Conservation (phyloP, 1,139 yeast genomes). For the Pichia sp. region DNA sequence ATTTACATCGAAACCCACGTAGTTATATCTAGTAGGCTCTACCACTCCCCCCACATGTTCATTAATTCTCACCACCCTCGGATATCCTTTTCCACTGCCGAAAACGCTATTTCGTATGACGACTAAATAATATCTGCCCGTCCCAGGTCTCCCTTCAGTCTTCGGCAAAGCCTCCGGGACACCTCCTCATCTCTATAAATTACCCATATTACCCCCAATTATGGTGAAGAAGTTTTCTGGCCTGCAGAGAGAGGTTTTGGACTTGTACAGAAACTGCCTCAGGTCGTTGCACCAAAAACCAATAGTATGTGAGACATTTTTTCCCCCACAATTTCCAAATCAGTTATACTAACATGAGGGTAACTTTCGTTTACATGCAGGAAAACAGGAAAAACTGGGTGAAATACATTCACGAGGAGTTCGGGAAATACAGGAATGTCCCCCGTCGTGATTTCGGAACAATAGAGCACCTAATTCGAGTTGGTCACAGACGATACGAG, state of each 20-base stretch:
- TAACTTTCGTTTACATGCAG: background rate
- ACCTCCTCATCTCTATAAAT: background rate
- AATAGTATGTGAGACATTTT: constrained; percentile 26
- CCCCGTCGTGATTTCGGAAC: constrained; percentile 81
- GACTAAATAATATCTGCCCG: background rate
- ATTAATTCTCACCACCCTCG: background rate
- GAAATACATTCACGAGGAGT: constrained; percentile 43
- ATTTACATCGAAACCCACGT: background rate
- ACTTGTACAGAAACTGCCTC: constrained; percentile 56
- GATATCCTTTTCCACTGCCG: background rate
- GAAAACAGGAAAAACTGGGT: constrained; percentile 40
- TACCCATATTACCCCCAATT: background rate
- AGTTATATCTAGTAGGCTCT: too few species aligned
- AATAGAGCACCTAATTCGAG: constrained; percentile 77
- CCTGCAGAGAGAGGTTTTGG: constrained; percentile 44
- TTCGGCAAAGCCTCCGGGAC: background rate
- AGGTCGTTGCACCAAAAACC: constrained; percentile 58
- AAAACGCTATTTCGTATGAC: background rate
- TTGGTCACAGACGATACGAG: constrained; percentile 69
- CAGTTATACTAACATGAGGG: background rate
- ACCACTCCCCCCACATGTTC: background rate
- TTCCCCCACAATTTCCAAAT: background rate
- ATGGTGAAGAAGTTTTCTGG: constrained; percentile 30
- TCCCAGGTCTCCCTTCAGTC: background rate
- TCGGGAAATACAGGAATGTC: constrained; percentile 52